Conservation (phyloP, 2,329 filamentous ascomycete species). For the Corniculantispora saksenae region DNA sequence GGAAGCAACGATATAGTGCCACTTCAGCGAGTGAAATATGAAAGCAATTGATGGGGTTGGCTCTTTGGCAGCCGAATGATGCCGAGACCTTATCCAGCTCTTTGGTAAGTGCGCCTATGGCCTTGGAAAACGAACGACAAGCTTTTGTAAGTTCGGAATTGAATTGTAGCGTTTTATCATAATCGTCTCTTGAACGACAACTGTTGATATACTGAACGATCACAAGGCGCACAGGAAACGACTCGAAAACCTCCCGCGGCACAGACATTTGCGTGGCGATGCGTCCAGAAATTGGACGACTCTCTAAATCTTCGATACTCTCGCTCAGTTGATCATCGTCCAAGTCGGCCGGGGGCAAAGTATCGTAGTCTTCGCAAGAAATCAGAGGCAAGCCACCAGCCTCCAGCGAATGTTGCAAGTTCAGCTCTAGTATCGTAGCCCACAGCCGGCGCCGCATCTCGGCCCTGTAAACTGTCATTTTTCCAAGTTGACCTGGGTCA, state of each 20-base stretch:
- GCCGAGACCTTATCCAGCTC: conserved; percentile 23
- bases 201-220: conserved; percentile 50
- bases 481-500: conserved; percentile 52
- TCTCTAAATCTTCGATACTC: conserved; percentile 29
- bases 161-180: conserved; percentile 49
- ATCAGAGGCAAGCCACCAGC: conserved; percentile 53
- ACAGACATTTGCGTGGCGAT: conserved; percentile 51
- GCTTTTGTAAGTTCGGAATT: conserved; percentile 46
- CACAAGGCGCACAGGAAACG: conserved; percentile 44
- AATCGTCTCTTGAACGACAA: conserved; percentile 43
- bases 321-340: conserved; percentile 53
- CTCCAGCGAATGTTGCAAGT: conserved; percentile 52
- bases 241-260: conserved; percentile 46
- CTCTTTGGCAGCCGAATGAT: conserved; percentile 10
- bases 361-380: conserved; percentile 50
- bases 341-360: conserved; percentile 49
- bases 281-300: conserved; percentile 22
- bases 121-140: conserved; percentile 35
- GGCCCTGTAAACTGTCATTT: conserved; percentile 47
- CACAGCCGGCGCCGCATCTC: conserved; percentile 59
- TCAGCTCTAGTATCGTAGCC: conserved; percentile 57
- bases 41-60: conserved; percentile 35
- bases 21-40: conserved; percentile 45
- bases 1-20: conserved; percentile 47
- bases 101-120: conserved; percentile 38